phyloP scores from a whole-genome alignment of 2,329 filamentous ascomycete genomes.

The Xylariaceae sp. region DNA sequence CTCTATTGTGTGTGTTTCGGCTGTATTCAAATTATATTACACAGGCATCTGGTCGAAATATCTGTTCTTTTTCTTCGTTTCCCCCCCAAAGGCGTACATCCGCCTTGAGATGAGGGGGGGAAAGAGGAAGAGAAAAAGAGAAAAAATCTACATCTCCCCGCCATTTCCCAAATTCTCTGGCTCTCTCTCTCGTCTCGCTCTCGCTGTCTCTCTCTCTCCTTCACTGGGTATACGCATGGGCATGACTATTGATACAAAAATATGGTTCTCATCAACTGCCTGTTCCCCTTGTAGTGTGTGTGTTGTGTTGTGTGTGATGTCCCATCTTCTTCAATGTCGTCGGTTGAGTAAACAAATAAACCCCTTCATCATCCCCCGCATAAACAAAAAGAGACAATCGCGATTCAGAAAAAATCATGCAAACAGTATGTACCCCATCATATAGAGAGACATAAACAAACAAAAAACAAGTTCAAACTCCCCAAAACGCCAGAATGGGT shows the following conservation, averaged over 20 bases:
- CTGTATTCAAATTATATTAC: conserved; percentile 27
- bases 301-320: background rate
- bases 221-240: conserved; percentile 14
- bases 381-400: background rate
- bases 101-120: background rate
- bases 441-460: conserved; percentile 9
- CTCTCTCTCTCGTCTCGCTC: too few relatives aligned
- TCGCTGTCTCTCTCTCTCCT: background rate
- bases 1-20: background rate
- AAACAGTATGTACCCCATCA: conserved; percentile 2
- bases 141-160: background rate
- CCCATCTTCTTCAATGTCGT: conserved; percentile 3
- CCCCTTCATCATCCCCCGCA: conserved; percentile 9
- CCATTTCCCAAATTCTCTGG: conserved; percentile 1
- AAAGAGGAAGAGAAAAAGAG: background rate
- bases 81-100: background rate
- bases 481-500: conserved; percentile 27
- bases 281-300: background rate
- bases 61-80: conserved; percentile 16
- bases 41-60: conserved; percentile 26
- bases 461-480: background rate
- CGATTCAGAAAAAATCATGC: conserved; percentile 11
- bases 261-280: conserved; percentile 6
- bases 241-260: conserved; percentile 18
- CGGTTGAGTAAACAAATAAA: conserved; percentile 1